Evolutionary conservation across 2,329 filamentous ascomycete genomes (phyloP).

Genomic region (Aspergillus sp.): DNA sequence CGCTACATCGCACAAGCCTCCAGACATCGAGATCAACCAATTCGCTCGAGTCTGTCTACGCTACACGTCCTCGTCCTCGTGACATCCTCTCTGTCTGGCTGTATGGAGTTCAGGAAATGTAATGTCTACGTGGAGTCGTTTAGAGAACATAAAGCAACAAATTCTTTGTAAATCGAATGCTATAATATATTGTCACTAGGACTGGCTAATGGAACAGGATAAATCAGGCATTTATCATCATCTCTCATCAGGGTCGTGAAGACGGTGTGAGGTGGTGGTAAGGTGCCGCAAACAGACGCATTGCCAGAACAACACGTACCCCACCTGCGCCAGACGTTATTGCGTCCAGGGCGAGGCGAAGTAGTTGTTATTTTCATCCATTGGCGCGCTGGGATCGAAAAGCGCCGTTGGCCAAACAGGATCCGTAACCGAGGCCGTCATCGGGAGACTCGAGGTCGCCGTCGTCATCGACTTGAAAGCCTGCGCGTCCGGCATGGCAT

Average conservation of each 20-base stretch:
- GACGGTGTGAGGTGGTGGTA: slow-evolving; percentile 41
- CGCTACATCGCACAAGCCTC: background rate
- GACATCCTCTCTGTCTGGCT: background rate
- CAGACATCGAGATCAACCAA: no score
- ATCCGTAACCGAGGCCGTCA: slow-evolving; percentile 27
- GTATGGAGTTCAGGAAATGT: background rate
- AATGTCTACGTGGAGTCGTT: background rate
- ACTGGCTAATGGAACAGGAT: slow-evolving; percentile 32
- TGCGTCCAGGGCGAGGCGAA: slow-evolving; percentile 32
- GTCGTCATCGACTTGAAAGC: slow-evolving; percentile 21
- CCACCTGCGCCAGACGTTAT: slow-evolving; percentile 10
- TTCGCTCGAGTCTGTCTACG: no score
- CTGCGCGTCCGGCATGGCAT: slow-evolving; percentile 24
- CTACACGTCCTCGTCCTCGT: no score
- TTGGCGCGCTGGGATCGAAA: slow-evolving; percentile 29
- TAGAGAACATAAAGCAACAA: slow-evolving; percentile 3
- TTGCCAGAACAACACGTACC: slow-evolving; percentile 15
- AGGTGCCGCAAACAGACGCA: slow-evolving; percentile 28
- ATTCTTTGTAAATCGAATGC: slow-evolving; percentile 29
- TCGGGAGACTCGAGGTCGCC: slow-evolving; percentile 16
- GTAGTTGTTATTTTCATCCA: slow-evolving; percentile 28
- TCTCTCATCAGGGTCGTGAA: slow-evolving; percentile 45
- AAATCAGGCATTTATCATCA: slow-evolving; percentile 42
- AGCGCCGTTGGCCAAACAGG: slow-evolving; percentile 32
- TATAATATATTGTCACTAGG: slow-evolving; percentile 31